Conservation (phyloP, 169 alveolate species). For the Babesia microti region DNA sequence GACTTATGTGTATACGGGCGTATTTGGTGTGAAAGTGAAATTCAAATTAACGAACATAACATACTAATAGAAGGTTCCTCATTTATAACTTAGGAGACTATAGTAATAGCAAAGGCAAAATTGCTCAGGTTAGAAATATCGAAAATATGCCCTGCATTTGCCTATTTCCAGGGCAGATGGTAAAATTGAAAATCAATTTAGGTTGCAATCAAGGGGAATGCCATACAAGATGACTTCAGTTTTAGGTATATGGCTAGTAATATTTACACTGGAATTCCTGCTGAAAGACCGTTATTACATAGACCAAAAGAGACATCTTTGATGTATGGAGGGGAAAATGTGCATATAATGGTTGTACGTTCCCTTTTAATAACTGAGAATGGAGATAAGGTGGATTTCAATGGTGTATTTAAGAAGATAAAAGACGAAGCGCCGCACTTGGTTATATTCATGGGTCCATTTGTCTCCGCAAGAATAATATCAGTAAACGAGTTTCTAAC, state of each 20-base stretch:
- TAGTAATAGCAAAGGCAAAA: neutral
- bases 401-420: slow-evolving; percentile 26
- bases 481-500: slow-evolving; percentile 8
- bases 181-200: slow-evolving; percentile 3
- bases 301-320: slow-evolving; percentile 4
- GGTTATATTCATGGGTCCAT: slow-evolving; percentile 42
- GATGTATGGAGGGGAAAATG: slow-evolving; percentile 16
- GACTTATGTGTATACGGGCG: slow-evolving; percentile 40
- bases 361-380: slow-evolving; percentile 29
- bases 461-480: slow-evolving; percentile 33
- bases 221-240: slow-evolving; percentile 39
- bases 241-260: slow-evolving; percentile 32
- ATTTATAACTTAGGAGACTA: neutral
- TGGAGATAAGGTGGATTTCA: slow-evolving; percentile 25
- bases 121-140: neutral
- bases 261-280: slow-evolving; percentile 39
- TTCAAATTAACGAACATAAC: slow-evolving; percentile 20
- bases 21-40: slow-evolving; percentile 42
- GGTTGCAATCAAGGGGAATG: slow-evolving; percentile 41
- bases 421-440: slow-evolving; percentile 41
- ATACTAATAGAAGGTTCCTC: slow-evolving; percentile 35
- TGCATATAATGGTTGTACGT: slow-evolving; percentile 32
- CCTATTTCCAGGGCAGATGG: slow-evolving; percentile 49
- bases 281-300: slow-evolving; percentile 29
- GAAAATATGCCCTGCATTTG: slow-evolving; percentile 4